phyloP scores from a whole-genome alignment of 305 asterid genomes.

The Plantago rigida region DNA sequence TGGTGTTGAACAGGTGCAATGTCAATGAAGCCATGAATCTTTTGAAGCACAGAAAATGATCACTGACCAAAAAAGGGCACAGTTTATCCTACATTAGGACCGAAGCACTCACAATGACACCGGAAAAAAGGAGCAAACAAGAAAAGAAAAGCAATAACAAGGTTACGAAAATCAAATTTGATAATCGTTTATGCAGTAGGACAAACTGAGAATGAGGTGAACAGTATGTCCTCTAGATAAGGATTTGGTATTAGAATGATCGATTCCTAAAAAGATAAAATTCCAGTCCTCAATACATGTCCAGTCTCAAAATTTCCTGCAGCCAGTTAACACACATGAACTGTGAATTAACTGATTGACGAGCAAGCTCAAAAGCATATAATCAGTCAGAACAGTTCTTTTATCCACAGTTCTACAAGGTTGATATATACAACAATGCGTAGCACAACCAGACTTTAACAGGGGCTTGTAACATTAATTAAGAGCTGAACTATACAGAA shows the following conservation, averaged over 20 bases:
- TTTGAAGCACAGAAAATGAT: constrained; percentile 43
- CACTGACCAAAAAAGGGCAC: constrained; percentile 39
- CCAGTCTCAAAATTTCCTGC: constrained; percentile 76
- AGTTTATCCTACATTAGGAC: constrained; percentile 31
- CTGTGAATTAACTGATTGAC: constrained; percentile 48
- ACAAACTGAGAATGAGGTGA: constrained; percentile 36
- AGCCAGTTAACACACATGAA: constrained; percentile 62
- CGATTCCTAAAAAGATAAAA: constrained; percentile 39
- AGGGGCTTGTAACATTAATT: constrained; percentile 3
- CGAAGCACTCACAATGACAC: constrained; percentile 47
- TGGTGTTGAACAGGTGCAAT: constrained; percentile 53
- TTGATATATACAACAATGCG: constrained; percentile 15
- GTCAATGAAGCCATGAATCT: constrained; percentile 47
- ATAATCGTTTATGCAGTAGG: constrained; percentile 39
- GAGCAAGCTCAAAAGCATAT: constrained; percentile 42
- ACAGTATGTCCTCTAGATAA: constrained; percentile 35
- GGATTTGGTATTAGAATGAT: constrained; percentile 46
- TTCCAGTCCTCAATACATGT: constrained; percentile 60
- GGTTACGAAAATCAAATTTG: constrained; percentile 31
- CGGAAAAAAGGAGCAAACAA: constrained; percentile 41
- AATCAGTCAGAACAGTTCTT: constrained; percentile 32
- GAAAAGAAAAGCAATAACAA: constrained; percentile 36
- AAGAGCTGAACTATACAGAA: constrained; percentile 6
- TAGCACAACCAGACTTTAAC: constrained; percentile 12
- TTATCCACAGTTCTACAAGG: constrained; percentile 17